Evolutionary conservation across 1,284 basidiomycete genomes (phyloP).

Genomic region (Cryptococcus deneoformans): DNA sequence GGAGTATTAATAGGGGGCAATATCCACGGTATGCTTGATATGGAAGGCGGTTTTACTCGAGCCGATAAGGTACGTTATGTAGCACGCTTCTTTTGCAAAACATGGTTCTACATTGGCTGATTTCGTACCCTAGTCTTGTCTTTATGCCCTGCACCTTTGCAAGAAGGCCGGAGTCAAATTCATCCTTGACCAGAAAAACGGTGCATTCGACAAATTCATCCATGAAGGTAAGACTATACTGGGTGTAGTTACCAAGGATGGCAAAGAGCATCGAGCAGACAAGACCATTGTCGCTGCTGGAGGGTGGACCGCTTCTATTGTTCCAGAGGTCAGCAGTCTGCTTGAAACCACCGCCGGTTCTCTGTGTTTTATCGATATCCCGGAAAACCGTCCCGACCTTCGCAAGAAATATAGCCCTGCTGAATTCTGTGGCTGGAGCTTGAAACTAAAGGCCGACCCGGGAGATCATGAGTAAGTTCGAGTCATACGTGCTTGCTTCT

Average conservation of each 20-base stretch:
- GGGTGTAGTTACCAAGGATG: slow-evolving; percentile 13
- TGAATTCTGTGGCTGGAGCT: neutral
- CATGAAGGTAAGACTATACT: neutral
- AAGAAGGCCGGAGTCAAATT: slow-evolving; percentile 8
- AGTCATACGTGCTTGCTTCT: no score
- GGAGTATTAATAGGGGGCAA: no score
- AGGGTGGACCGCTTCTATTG: slow-evolving; percentile 14
- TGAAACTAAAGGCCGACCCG: no score
- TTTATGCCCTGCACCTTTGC: slow-evolving; percentile 5
- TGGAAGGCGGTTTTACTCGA: no score
- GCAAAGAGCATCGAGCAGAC: slow-evolving; percentile 10
- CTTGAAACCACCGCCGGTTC: slow-evolving; percentile 17
- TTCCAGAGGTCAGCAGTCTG: slow-evolving; percentile 8
- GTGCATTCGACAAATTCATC: slow-evolving; percentile 5
- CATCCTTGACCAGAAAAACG: slow-evolving; percentile 4
- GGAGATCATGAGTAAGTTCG: no score
- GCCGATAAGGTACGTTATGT: no score
- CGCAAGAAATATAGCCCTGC: slow-evolving; percentile 4
- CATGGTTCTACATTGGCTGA: no score
- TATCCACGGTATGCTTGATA: no score
- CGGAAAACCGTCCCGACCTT: slow-evolving; percentile 11
- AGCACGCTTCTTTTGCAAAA: no score
- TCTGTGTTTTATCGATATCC: slow-evolving; percentile 10
- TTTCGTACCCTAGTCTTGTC: neutral
- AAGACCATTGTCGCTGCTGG: slow-evolving; percentile 15